These are phyloP conservation scores for Pythium angustatum DNA, from an alignment of 352 stramenopile genomes.

Conservation along the genomic window DNA sequence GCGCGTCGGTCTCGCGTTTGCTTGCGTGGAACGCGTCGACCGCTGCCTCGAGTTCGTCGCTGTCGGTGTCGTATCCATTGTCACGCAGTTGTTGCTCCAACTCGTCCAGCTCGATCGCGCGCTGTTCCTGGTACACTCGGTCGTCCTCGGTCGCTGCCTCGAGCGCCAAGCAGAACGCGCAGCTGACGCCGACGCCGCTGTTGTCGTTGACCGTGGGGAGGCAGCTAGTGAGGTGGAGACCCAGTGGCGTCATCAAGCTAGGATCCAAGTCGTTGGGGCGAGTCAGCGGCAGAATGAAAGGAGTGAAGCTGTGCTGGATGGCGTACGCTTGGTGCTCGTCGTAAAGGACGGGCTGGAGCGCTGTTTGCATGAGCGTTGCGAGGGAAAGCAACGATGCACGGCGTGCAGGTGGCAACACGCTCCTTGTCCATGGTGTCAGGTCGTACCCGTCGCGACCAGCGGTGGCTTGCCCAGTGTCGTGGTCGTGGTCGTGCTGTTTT, in stretches of 20 bases:
- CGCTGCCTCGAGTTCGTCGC: not conserved
- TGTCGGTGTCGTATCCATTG: not conserved
- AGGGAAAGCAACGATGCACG: slow-evolving; percentile 10
- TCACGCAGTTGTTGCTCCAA: not conserved
- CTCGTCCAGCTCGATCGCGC: not conserved
- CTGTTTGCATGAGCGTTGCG: not conserved
- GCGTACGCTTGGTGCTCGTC: not conserved
- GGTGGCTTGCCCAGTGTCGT: not conserved
- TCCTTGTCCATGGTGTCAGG: not conserved
- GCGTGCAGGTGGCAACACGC: not conserved
- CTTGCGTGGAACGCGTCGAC: not conserved
- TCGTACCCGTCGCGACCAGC: no score
- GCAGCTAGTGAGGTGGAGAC: not conserved
- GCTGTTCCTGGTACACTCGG: not conserved
- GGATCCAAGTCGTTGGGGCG: not conserved
- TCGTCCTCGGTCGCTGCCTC: not conserved
- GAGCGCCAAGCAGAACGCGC: not conserved
- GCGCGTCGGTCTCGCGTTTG: not conserved
- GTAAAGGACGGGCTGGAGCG: not conserved
- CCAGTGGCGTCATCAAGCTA: not conserved
- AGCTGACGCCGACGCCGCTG: not conserved
- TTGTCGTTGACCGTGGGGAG: not conserved
- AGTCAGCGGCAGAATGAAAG: slow-evolving; percentile 1
- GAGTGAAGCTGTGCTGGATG: not conserved
- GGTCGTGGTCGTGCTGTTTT: not conserved